Evolutionary conservation across 1,284 basidiomycete genomes (phyloP).

Genomic region (Marasmius sp.): DNA sequence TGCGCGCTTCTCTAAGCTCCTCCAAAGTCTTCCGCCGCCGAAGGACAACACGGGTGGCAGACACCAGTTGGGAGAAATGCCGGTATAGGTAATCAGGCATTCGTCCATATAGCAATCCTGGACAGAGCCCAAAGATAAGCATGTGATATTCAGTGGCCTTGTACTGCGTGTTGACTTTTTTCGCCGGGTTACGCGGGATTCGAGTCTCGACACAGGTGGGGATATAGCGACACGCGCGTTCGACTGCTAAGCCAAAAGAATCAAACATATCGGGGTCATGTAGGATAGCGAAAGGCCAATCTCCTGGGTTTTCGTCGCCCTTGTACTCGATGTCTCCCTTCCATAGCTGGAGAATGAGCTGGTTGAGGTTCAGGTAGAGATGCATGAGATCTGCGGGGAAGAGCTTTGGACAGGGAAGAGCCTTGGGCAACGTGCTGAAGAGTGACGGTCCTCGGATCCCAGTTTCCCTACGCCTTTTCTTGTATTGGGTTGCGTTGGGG

Average conservation of each 20-base stretch:
- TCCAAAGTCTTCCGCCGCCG: constrained; percentile 9
- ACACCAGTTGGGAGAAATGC: constrained; percentile 20
- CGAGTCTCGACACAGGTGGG: constrained; percentile 23
- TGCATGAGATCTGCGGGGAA: constrained; percentile 32
- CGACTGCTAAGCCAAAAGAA: constrained; percentile 25
- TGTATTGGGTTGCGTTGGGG: not conserved
- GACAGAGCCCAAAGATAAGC: constrained; percentile 21
- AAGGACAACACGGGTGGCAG: constrained; percentile 13
- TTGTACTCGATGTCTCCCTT: constrained; percentile 22
- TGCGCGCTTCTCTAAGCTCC: constrained; percentile 8
- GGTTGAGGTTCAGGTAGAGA: constrained; percentile 21
- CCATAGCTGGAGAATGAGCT: constrained; percentile 13
- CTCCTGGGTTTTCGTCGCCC: constrained; percentile 8
- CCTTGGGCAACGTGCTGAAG: not conserved
- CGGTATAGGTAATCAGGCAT: constrained; percentile 20
- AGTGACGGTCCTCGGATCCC: not conserved
- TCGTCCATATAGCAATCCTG: constrained; percentile 17
- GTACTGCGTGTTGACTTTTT: constrained; percentile 26
- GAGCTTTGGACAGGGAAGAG: not conserved
- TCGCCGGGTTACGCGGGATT: constrained; percentile 24
- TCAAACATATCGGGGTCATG: constrained; percentile 17
- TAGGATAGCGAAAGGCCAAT: constrained; percentile 31
- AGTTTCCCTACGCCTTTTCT: not conserved
- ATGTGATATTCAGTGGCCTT: constrained; percentile 25
- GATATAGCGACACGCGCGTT: constrained; percentile 21